Base-by-base conservation (phyloP, 495 filamentous ascomycete genomes). In the Aspergillus funiculosus region DNA sequence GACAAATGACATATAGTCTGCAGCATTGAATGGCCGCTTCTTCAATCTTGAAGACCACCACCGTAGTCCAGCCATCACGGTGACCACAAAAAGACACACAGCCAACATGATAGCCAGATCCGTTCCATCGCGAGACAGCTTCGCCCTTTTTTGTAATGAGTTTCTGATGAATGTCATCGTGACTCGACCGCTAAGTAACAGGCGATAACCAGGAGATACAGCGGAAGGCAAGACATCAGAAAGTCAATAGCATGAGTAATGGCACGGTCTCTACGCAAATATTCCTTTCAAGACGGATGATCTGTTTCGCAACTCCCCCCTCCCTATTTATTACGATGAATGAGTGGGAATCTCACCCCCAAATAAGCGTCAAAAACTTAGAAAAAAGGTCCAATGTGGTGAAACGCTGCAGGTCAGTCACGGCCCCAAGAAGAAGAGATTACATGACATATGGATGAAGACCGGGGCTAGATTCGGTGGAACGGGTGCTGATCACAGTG, bases 41-140 rank as follows among this genome's bases (percentile, higher is more conserved):
- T 28, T 34, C 15, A 27, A 38, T n/a, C 32, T 28, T 11, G 27
- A 38, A 4, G 24, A 2, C 21, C 34, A 46, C 4, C 24, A 28
- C 13, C 32, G 43, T n/a, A 46, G 31, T 7, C 43, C 43, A 9
- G 19, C 28, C 7, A 35, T 21, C 14, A 37, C 25, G 14, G 34
- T 46, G 32, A 35, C 43, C 7, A 38, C 8, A 25, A 46, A 46
- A 25, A 46, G 43, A 17, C 31, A 46, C 5, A 46, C 9, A 24
- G 43, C 13, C 34, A 46, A 22, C 6, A 25, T 21, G 6, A 46
- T 46, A 10, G 32, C 43, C 20, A 46, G 18, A 22, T 30, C 32
- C 8, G 17, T 38, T 11, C 24, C 43, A 38, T 46, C 32, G 1
- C 15, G 19, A 6, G 43, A 46, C 17, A 46, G 43, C 11, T 17